These are phyloP conservation scores for Dichotomocladium elegans DNA, from an alignment of 371 early-diverging fungal genomes.

Conservation along the genomic window DNA sequence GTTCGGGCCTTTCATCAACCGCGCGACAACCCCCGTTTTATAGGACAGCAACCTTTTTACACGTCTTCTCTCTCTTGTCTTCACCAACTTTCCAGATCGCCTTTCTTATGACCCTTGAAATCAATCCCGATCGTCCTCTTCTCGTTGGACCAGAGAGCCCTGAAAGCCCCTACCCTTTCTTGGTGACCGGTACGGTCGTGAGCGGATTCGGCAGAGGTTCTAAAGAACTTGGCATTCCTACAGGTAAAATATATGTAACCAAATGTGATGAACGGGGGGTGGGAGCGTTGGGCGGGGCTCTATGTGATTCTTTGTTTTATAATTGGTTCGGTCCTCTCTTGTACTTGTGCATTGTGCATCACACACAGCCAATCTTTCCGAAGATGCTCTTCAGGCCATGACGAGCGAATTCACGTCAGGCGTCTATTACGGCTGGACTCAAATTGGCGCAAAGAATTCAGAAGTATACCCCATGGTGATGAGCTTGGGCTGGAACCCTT, in stretches of 20 bases:
- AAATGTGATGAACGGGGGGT: background rate
- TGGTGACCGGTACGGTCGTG: constrained; percentile 75
- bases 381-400: constrained; percentile 66
- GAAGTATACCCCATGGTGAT: constrained; percentile 93
- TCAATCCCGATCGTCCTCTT: constrained; percentile 52
- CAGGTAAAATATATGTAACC: constrained; percentile 66
- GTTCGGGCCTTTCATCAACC: too few relatives aligned
- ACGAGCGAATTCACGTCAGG: constrained; percentile 73
- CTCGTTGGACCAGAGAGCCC: constrained; percentile 57
- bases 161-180: constrained; percentile 63
- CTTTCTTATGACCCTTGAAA: constrained; percentile 1
- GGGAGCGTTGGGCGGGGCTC: background rate
- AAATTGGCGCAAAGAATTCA: constrained; percentile 48
- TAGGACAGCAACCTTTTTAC: background rate
- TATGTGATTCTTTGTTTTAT: too few relatives aligned
- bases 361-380: constrained; percentile 92
- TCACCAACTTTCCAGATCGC: background rate
- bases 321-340: too few relatives aligned
- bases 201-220: constrained; percentile 94
- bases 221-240: constrained; percentile 95
- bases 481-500: constrained; percentile 98
- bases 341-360: too few relatives aligned
- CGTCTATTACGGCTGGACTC: constrained; percentile 95
- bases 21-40: background rate
- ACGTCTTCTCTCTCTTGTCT: background rate